These are phyloP conservation scores for Malassezia arunalokei DNA, from an alignment of 1,284 basidiomycete genomes.

Conservation along the genomic window DNA sequence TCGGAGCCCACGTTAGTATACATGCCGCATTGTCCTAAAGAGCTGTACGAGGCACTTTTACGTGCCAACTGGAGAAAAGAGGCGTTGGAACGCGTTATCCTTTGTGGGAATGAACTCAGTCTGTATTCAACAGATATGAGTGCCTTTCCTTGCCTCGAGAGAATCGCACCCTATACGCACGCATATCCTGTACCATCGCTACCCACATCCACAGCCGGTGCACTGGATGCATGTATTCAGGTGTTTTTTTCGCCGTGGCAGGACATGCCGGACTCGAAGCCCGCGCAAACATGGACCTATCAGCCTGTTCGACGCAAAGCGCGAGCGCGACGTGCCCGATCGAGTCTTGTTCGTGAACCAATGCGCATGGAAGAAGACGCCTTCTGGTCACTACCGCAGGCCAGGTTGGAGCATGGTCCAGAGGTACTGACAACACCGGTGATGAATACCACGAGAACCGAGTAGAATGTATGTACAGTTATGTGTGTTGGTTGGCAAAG, in stretches of 20 bases:
- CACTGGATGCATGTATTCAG: conserved; percentile 6
- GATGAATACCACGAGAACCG: neutral
- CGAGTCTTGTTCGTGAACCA: too few relatives aligned
- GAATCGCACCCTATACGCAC: neutral
- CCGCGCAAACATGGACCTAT: neutral
- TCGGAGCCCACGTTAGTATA: conserved; percentile 15
- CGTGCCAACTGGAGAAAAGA: conserved; percentile 17
- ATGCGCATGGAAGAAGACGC: neutral
- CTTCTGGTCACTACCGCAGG: conserved; percentile 8
- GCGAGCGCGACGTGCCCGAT: neutral
- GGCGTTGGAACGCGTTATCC: neutral
- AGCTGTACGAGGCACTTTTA: conserved; percentile 18
- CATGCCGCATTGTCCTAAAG: conserved; percentile 21
- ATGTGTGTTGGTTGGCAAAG: conserved; percentile 5
- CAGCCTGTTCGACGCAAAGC: neutral
- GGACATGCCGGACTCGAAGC: neutral
- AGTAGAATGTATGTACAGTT: neutral
- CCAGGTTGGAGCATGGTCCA: neutral
- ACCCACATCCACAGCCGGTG: neutral
- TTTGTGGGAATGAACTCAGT: conserved; percentile 15
- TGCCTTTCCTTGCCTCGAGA: neutral
- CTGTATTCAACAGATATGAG: neutral
- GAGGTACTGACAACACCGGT: conserved; percentile 3
- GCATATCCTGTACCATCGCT: neutral
- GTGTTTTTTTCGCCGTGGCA: conserved; percentile 3